A percentile compares a stretch with the other conserved stretches of the same genome.
These are phyloP conservation scores for Juglanconis sp. DNA, from an alignment of 2,329 filamentous ascomycete genomes.

Conservation along the genomic window DNA sequence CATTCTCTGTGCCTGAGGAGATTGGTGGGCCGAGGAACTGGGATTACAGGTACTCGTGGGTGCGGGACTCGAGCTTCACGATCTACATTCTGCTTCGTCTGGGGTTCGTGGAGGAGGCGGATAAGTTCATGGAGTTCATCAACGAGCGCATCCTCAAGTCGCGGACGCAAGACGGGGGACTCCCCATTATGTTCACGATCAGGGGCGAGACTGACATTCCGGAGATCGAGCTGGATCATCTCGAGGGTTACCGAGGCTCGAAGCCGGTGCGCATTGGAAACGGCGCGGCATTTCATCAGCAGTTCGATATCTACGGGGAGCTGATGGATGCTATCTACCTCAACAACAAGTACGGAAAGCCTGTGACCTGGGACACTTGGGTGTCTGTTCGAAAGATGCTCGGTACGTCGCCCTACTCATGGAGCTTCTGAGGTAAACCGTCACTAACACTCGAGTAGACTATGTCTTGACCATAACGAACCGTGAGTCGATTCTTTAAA, in stretches of 20 bases:
- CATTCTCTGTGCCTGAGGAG: slow-evolving; percentile 73
- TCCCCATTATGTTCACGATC: slow-evolving; percentile 83
- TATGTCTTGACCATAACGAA: slow-evolving; percentile 67
- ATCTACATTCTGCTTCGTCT: slow-evolving; percentile 75
- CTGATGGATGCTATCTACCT: slow-evolving; percentile 75
- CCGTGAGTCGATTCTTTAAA: slow-evolving; percentile 32
- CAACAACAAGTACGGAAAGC: slow-evolving; percentile 77
- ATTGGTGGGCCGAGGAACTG: slow-evolving; percentile 64
- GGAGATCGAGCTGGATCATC: slow-evolving; percentile 64
- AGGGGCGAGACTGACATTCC: slow-evolving; percentile 72
- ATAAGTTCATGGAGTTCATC: slow-evolving; percentile 77
- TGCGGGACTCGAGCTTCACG: slow-evolving; percentile 73
- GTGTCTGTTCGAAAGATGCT: slow-evolving; percentile 65
- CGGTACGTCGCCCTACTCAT: slow-evolving; percentile 31
- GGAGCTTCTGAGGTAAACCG: not conserved
- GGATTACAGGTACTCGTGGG: slow-evolving; percentile 77
- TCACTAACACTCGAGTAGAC: slow-evolving; percentile 38
- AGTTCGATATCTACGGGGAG: slow-evolving; percentile 78
- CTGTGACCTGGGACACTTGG: slow-evolving; percentile 75
- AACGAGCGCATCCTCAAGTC: slow-evolving; percentile 66
- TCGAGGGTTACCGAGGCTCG: slow-evolving; percentile 70
- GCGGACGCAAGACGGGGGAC: slow-evolving; percentile 54
- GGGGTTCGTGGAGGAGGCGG: slow-evolving; percentile 71
- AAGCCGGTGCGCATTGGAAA: slow-evolving; percentile 74
- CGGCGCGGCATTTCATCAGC: slow-evolving; percentile 70